Evolutionary conservation across 2,329 filamentous ascomycete genomes (phyloP).

Genomic region (Cladophialophora exuberans): DNA sequence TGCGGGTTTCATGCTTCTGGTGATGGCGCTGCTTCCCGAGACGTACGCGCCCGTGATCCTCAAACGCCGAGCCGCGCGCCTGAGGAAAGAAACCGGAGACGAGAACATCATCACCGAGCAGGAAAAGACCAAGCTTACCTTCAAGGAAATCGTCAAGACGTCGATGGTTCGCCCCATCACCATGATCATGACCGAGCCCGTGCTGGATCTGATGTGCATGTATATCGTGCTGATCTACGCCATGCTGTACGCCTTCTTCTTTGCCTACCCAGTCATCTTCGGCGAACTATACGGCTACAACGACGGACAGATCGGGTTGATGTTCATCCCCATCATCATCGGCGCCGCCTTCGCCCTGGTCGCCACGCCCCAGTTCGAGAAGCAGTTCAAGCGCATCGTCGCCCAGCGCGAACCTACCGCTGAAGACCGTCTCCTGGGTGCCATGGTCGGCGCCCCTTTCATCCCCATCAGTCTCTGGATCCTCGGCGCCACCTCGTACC

Average conservation of each 20-base stretch:
- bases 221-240: conserved; percentile 81
- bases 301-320: conserved; percentile 73
- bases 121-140: conserved; percentile 46
- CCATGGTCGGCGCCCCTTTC: conserved; percentile 43
- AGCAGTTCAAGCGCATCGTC: conserved; percentile 56
- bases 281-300: conserved; percentile 77
- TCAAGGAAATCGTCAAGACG: conserved; percentile 44
- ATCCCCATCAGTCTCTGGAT: conserved; percentile 49
- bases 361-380: conserved; percentile 66
- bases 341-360: conserved; percentile 67
- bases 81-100: conserved; percentile 55
- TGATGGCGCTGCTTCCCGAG: conserved; percentile 57
- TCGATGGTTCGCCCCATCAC: conserved; percentile 49
- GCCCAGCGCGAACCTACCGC: conserved; percentile 35
- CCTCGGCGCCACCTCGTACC: conserved; percentile 45
- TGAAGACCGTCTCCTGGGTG: conserved; percentile 43
- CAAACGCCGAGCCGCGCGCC: conserved; percentile 51
- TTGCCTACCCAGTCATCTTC: conserved; percentile 66
- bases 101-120: conserved; percentile 39
- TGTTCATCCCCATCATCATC: conserved; percentile 82
- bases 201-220: conserved; percentile 79
- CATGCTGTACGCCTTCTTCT: conserved; percentile 58
- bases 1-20: conserved; percentile 54
- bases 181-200: conserved; percentile 66
- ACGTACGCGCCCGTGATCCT: conserved; percentile 60